phyloP scores from a whole-genome alignment of 2,329 filamentous ascomycete genomes.

The Beauveria rudraprayagi region DNA sequence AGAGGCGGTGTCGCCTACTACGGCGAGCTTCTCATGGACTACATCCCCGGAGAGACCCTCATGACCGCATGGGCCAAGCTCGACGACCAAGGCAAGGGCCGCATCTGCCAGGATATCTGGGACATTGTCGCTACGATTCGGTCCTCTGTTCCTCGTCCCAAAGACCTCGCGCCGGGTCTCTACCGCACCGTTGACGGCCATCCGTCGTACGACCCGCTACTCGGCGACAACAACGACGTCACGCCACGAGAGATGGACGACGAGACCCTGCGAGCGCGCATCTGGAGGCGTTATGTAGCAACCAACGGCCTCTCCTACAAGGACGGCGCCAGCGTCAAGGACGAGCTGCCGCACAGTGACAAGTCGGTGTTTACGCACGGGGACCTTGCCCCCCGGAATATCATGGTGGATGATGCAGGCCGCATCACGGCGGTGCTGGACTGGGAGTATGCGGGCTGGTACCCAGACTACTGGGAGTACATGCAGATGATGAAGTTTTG shows the following conservation, averaged over 20 bases:
- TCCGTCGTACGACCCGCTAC: slow-evolving; percentile 10
- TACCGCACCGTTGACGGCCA: slow-evolving; percentile 13
- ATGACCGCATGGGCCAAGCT: too few relatives aligned
- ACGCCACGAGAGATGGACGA: slow-evolving; percentile 11
- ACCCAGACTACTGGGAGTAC: slow-evolving; percentile 9
- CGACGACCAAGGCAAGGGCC: too few relatives aligned
- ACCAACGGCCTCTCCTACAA: slow-evolving; percentile 13
- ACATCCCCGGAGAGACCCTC: too few relatives aligned
- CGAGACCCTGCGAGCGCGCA: slow-evolving; percentile 12
- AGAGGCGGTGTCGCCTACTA: too few relatives aligned
- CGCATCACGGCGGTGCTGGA: slow-evolving; percentile 14
- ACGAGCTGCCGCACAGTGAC: slow-evolving; percentile 5
- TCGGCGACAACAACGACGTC: slow-evolving; percentile 8
- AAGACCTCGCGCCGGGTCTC: too few relatives aligned
- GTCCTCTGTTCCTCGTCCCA: too few relatives aligned
- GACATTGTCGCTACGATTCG: too few relatives aligned
- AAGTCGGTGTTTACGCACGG: slow-evolving; percentile 16
- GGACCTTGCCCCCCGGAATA: slow-evolving; percentile 15
- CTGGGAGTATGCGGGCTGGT: slow-evolving; percentile 15
- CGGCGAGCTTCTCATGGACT: too few relatives aligned
- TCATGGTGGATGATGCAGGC: slow-evolving; percentile 14
- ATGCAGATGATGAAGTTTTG: slow-evolving; percentile 14
- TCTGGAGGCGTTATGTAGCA: slow-evolving; percentile 10
- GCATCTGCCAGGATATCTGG: too few relatives aligned
- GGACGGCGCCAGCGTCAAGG: slow-evolving; percentile 6